These are phyloP conservation scores for Colletotrichum spaethianum DNA, from an alignment of 2,329 filamentous ascomycete genomes.

Conservation along the genomic window DNA sequence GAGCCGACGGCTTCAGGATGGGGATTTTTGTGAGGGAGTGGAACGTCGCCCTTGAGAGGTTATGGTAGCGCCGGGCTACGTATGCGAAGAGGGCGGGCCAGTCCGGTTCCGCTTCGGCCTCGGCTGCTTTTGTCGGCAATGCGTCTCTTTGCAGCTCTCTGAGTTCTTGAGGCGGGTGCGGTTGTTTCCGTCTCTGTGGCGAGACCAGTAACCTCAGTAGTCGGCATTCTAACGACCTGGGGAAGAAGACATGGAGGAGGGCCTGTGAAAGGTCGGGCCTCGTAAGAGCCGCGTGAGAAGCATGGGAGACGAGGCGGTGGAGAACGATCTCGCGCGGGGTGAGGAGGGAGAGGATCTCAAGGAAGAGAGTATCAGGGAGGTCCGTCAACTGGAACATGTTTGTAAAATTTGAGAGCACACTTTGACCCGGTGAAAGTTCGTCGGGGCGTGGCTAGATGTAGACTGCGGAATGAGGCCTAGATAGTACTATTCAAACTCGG, in stretches of 20 bases:
- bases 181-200: constrained; percentile 3
- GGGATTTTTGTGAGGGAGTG: constrained; percentile 38
- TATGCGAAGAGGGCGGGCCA: constrained; percentile 62
- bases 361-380: constrained; percentile 72
- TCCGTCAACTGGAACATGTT: constrained; percentile 54
- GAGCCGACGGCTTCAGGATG: constrained; percentile 43
- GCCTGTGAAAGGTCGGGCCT: constrained; percentile 60
- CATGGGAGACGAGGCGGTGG: constrained; percentile 66
- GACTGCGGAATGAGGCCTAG: not conserved
- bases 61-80: constrained; percentile 68
- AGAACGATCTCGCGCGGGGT: constrained; percentile 64
- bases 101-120: constrained; percentile 42
- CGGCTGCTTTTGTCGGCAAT: constrained; percentile 24
- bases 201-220: constrained; percentile 44
- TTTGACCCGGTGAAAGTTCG: not conserved
- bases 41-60: constrained; percentile 54
- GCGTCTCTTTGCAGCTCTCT: too few relatives aligned
- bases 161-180: not conserved
- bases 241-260: constrained; percentile 66
- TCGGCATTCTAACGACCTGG: constrained; percentile 67
- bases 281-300: constrained; percentile 65
- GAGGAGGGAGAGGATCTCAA: constrained; percentile 65
- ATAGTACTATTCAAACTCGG: not conserved
- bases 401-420: not conserved
- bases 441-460: not conserved